Evolutionary conservation across 345 rosid species (phyloP), one percentile per base, ranked within the genome.

Genomic region (Dipteronia sinensis): DNA sequence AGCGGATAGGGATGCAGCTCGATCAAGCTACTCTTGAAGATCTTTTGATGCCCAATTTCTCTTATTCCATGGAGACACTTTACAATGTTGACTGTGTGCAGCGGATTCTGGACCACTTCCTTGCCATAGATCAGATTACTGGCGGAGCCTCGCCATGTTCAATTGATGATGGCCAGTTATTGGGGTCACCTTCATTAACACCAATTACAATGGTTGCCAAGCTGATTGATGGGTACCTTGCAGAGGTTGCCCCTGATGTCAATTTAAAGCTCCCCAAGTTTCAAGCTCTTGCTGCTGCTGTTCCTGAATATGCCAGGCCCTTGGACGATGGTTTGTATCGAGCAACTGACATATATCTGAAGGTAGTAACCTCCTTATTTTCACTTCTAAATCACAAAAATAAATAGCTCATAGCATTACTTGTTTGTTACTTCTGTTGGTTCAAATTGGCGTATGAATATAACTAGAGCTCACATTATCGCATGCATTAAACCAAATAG

Each of bases 161-260:
- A 2, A 88, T 89, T 29, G 98, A 91, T 72, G 98, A 94, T 47
- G 89, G 93, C 38, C 97, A 90, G 77, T 84, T 91, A 82, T 89
- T 91, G 58, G 94, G 95, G 11, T 93, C 98, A 4, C 99, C 98
- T 20, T 86, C 93, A 23, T 65, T 91, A 67, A 90, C 97, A 42
- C 98, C 99, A 34, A 84, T 96, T 85, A 85, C 98, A 34, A 85
- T 76, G 66, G 99, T 92, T 44, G 94, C 99, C 64, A 96, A 96
- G 90, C 86, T 96, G 83, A 88, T 96, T n/a, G 98, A 96, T 69
- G 99, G 98, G 44, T 96, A 94, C 79, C 94, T 96, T 17, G 97
- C 98, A 23, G 99, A 96, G 91, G 97, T 96, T 82, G 98, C 98
- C 53, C 94, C 98, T 70, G 99, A 96, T 82, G 89, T 89, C 51